Conservation (phyloP, 371 early-diverging fungal genomes). For the Circinella umbellata region DNA sequence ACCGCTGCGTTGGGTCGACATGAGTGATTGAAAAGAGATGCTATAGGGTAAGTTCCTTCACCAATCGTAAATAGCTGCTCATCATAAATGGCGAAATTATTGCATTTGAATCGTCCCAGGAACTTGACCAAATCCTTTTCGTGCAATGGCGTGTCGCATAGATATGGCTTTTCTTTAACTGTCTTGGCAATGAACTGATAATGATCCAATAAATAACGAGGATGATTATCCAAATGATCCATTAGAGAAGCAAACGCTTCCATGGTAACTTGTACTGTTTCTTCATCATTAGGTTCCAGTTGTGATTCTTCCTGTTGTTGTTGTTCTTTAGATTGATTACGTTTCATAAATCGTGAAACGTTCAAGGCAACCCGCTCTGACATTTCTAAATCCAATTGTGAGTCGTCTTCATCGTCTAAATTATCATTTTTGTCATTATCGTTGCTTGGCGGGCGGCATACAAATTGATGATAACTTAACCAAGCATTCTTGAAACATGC, state of each 20-base stretch:
- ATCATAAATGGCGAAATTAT: constrained; percentile 77
- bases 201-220: constrained; percentile 17
- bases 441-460: constrained; percentile 22
- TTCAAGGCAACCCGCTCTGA: constrained; percentile 47
- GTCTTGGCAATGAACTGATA: constrained; percentile 23
- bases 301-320: neutral
- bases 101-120: constrained; percentile 73
- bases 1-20: constrained; percentile 83
- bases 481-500: constrained; percentile 54
- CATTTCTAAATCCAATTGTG: constrained; percentile 43
- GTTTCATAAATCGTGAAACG: constrained; percentile 33
- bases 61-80: constrained; percentile 70
- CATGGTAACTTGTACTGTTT: constrained; percentile 47
- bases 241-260: constrained; percentile 48
- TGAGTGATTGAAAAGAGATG: constrained; percentile 85
- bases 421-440: neutral
- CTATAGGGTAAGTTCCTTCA: constrained; percentile 80
- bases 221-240: constrained; percentile 39
- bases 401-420: constrained; percentile 21
- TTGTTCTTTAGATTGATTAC: constrained; percentile 10
- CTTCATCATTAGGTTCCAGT: constrained; percentile 19
- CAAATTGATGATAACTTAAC: constrained; percentile 52
- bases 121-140: constrained; percentile 45
- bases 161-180: constrained; percentile 31
- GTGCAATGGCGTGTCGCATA: constrained; percentile 25